Percentiles rank a stretch among this genome's conserved stretches.
phyloP scores from a whole-genome alignment of 164 flowering plant genomes.

The Umbilicus rupestris region DNA sequence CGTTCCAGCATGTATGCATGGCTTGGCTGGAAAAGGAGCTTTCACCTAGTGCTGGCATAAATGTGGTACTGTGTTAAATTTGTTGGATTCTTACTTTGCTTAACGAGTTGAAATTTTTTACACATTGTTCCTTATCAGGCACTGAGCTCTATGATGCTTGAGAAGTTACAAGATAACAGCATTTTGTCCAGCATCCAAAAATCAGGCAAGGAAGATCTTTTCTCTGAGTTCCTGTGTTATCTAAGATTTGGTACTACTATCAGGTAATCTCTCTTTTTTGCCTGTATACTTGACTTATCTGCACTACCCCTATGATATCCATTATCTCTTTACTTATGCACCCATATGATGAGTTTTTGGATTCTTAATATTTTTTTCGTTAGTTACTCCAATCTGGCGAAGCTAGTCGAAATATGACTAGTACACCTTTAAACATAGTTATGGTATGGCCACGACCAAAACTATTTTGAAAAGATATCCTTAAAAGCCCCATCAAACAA shows the following conservation, averaged over 20 bases:
- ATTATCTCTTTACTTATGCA: neutral
- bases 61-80: conserved; percentile 31
- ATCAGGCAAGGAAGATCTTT: conserved; percentile 80
- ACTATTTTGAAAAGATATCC: neutral
- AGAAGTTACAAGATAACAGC: conserved; percentile 44
- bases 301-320: neutral
- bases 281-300: neutral
- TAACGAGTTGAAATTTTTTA: conserved; percentile 7
- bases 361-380: too few species aligned
- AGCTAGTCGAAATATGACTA: neutral
- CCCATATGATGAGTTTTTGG: too few species aligned
- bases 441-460: neutral
- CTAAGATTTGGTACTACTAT: conserved; percentile 57
- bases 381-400: too few species aligned
- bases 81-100: conserved; percentile 4
- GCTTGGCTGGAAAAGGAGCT: conserved; percentile 74
- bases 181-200: conserved; percentile 46
- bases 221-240: conserved; percentile 57
- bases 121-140: conserved; percentile 30
- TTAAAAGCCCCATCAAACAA: neutral
- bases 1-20: conserved; percentile 34
- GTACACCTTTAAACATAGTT: neutral
- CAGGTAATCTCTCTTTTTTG: conserved; percentile 32
- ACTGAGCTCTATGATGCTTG: conserved; percentile 27
- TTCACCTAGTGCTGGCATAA: conserved; percentile 20